These are phyloP conservation scores for Suillus bovinus DNA, from an alignment of 768 basidiomycete species.

Conservation along the genomic window DNA sequence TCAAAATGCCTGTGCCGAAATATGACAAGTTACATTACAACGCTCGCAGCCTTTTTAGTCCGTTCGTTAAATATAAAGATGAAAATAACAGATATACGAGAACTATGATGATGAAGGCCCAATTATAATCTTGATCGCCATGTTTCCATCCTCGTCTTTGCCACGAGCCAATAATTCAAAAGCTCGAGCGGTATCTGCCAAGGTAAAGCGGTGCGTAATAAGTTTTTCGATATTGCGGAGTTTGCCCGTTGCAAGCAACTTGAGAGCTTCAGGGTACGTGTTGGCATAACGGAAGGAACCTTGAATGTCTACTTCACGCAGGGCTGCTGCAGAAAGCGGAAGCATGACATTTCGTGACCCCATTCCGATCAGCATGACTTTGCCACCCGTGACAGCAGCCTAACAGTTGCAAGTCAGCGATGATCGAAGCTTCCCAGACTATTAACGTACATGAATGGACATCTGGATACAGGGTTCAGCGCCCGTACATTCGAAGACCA, in stretches of 20 bases:
- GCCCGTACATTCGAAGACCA: slow-evolving; percentile 95
- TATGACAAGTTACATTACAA: slow-evolving; percentile 14
- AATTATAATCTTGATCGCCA: slow-evolving; percentile 92
- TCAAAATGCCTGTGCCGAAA: slow-evolving; percentile 13
- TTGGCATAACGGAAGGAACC: slow-evolving; percentile 92
- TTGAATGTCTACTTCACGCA: slow-evolving; percentile 89
- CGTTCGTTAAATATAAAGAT: slow-evolving; percentile 11
- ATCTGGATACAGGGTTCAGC: slow-evolving; percentile 91
- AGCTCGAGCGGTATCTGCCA: slow-evolving; percentile 67
- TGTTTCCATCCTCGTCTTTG: slow-evolving; percentile 71
- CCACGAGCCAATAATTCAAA: slow-evolving; percentile 83
- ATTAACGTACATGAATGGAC: slow-evolving; percentile 76
- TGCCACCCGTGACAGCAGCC: slow-evolving; percentile 84
- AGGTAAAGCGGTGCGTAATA: slow-evolving; percentile 73
- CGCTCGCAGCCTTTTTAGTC: slow-evolving; percentile 6
- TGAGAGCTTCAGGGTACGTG: slow-evolving; percentile 86
- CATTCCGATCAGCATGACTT: slow-evolving; percentile 96
- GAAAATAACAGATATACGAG: not conserved
- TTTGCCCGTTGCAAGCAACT: slow-evolving; percentile 65
- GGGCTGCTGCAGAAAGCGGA: slow-evolving; percentile 80
- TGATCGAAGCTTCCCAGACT: slow-evolving; percentile 10
- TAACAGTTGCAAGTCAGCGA: slow-evolving; percentile 32
- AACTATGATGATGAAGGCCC: slow-evolving; percentile 33
- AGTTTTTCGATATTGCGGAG: slow-evolving; percentile 68
- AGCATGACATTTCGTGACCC: slow-evolving; percentile 80